These are phyloP conservation scores for Coprinopsis cinerea DNA, from an alignment of 768 basidiomycete species.

Conservation along the genomic window DNA sequence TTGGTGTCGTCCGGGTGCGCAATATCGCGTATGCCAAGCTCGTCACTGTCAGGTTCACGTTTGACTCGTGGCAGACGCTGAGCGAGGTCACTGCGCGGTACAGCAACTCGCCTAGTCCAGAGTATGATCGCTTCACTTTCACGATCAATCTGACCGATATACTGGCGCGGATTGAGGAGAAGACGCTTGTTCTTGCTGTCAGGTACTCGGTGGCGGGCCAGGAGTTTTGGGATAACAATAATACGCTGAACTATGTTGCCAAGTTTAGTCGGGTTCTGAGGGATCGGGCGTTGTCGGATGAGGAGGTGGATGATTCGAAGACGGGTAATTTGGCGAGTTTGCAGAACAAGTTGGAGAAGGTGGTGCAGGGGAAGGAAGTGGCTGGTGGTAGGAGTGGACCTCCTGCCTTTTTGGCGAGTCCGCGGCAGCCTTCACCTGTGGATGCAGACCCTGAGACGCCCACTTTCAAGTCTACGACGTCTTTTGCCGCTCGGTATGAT, in stretches of 20 bases:
- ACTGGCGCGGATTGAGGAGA: slow-evolving; percentile 71
- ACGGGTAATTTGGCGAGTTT: slow-evolving; percentile 56
- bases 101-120: slow-evolving; percentile 38
- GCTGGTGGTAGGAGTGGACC: too few species aligned
- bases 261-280: slow-evolving; percentile 44
- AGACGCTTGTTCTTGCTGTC: slow-evolving; percentile 75
- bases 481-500: slow-evolving; percentile 54
- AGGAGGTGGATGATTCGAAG: slow-evolving; percentile 28
- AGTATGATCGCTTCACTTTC: slow-evolving; percentile 75
- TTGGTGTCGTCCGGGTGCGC: slow-evolving; percentile 72
- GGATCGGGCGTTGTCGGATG: slow-evolving; percentile 26
- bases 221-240: slow-evolving; percentile 94
- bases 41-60: slow-evolving; percentile 85
- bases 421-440: slow-evolving; percentile 4
- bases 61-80: slow-evolving; percentile 95
- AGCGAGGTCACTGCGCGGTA: slow-evolving; percentile 85
- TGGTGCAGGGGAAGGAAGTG: slow-evolving; percentile 35
- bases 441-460: slow-evolving; percentile 17
- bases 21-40: slow-evolving; percentile 87
- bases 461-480: slow-evolving; percentile 31
- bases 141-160: slow-evolving; percentile 73
- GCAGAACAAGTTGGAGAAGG: slow-evolving; percentile 59
- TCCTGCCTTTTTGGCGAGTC: slow-evolving; percentile 15
- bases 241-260: slow-evolving; percentile 70
- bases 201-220: slow-evolving; percentile 61